phyloP scores from a whole-genome alignment of 192 early-diverging fungal genomes.

The Coemansia sp. region DNA sequence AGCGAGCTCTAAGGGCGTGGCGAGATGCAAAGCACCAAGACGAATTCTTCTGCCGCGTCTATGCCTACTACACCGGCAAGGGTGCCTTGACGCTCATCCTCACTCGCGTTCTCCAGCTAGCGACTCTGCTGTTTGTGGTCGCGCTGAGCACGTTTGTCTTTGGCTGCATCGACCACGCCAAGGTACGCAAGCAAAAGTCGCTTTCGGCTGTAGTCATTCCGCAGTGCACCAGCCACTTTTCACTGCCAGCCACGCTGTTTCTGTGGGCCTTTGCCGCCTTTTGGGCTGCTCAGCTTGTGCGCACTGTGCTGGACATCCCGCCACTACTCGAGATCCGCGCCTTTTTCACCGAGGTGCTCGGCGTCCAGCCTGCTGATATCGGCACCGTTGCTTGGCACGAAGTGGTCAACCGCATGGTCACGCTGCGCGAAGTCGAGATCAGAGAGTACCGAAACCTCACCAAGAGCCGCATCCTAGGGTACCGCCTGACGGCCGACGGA shows the following conservation, averaged over 20 bases:
- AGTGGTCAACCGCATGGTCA: conserved; percentile 72
- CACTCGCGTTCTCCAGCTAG: conserved; percentile 68
- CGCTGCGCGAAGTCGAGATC: conserved; percentile 67
- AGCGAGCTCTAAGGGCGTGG: conserved; percentile 79
- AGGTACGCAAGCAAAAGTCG: conserved; percentile 64
- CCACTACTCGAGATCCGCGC: conserved; percentile 76
- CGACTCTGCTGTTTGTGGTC: conserved; percentile 87
- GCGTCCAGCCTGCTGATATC: conserved; percentile 76
- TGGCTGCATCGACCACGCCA: conserved; percentile 86
- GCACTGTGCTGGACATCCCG: conserved; percentile 68
- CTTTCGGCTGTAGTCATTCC: conserved; percentile 76
- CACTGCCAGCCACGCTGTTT: conserved; percentile 57
- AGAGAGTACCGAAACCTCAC: conserved; percentile 50
- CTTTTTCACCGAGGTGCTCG: conserved; percentile 79
- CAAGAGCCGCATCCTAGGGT: conserved; percentile 46
- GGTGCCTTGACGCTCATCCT: conserved; percentile 84
- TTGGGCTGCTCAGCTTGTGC: conserved; percentile 74
- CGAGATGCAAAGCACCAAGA: conserved; percentile 83
- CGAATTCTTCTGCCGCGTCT: conserved; percentile 74
- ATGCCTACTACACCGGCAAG: conserved; percentile 86
- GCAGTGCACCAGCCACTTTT: conserved; percentile 71
- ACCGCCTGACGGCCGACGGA: conserved; percentile 64
- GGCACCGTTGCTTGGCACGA: conserved; percentile 85
- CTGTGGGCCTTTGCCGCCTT: conserved; percentile 67
- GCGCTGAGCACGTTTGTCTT: conserved; percentile 84